Evolutionary conservation across 2,329 filamentous ascomycete species (phyloP).

Genomic region (Endothia cerciana): DNA sequence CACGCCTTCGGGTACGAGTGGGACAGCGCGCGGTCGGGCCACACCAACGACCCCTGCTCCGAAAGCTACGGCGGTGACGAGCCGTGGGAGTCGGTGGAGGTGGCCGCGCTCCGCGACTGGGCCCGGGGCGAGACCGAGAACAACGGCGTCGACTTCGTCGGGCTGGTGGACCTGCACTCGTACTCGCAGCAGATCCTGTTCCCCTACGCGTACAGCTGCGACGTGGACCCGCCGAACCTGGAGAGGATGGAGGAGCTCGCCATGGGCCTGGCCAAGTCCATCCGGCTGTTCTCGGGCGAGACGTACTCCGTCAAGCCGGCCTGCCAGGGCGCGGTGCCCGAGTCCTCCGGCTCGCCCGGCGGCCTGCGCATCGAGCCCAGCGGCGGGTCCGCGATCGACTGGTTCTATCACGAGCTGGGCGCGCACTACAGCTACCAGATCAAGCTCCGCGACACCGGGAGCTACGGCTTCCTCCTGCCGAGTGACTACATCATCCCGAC

Average conservation of each 20-base stretch:
- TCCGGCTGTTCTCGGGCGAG: conserved; percentile 78
- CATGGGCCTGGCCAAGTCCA: conserved; percentile 84
- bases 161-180: conserved; percentile 86
- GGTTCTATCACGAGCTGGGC: conserved; percentile 87
- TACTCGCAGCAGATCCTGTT: conserved; percentile 96
- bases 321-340: conserved; percentile 74
- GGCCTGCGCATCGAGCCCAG: conserved; percentile 66
- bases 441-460: conserved; percentile 90
- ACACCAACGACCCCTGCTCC: conserved; percentile 80
- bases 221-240: conserved; percentile 75
- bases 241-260: conserved; percentile 93
- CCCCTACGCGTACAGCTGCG: conserved; percentile 87
- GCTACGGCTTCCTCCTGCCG: conserved; percentile 90
- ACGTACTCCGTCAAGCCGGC: conserved; percentile 79
- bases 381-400: conserved; percentile 88
- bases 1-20: conserved; percentile 85
- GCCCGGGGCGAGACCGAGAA: conserved; percentile 75
- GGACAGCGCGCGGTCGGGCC: conserved; percentile 62
- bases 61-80: conserved; percentile 85
- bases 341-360: conserved; percentile 31
- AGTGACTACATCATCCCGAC: conserved; percentile 86
- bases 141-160: conserved; percentile 77
- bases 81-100: conserved; percentile 83
- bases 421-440: conserved; percentile 90
- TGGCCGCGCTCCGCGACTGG: conserved; percentile 77